These are phyloP conservation scores for Eucalyptus caleyi DNA, from an alignment of 345 rosid species.

Conservation along the genomic window DNA sequence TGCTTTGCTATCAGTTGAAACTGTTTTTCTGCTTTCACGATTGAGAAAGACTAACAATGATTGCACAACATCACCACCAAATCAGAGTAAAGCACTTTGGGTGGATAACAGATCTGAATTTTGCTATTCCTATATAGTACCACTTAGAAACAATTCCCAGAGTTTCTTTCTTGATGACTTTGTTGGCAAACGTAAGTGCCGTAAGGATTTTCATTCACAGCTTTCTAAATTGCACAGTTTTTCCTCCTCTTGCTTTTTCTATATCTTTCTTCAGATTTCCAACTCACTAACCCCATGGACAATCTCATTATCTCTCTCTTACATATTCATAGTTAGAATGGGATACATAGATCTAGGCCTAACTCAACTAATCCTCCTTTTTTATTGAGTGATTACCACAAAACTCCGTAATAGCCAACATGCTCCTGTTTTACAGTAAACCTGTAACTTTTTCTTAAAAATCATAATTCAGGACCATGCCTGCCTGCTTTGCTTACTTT, in stretches of 20 bases:
- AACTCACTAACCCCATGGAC: background rate
- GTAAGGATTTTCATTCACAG: background rate
- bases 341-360: background rate
- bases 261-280: background rate
- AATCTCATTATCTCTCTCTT: background rate
- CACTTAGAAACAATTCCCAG: background rate
- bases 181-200: background rate
- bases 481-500: background rate
- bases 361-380: background rate
- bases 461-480: background rate
- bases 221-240: background rate
- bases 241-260: background rate
- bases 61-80: background rate
- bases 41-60: background rate
- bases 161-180: background rate
- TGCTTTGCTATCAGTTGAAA: background rate
- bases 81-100: background rate
- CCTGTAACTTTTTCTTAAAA: background rate
- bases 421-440: background rate
- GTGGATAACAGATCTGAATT: background rate
- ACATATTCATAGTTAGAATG: background rate
- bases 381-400: background rate
- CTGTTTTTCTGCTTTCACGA: background rate
- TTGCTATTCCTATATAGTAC: background rate
- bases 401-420: background rate